Evolutionary conservation across 495 filamentous ascomycete species (phyloP).

Genomic region (Usnea hakonensis): DNA sequence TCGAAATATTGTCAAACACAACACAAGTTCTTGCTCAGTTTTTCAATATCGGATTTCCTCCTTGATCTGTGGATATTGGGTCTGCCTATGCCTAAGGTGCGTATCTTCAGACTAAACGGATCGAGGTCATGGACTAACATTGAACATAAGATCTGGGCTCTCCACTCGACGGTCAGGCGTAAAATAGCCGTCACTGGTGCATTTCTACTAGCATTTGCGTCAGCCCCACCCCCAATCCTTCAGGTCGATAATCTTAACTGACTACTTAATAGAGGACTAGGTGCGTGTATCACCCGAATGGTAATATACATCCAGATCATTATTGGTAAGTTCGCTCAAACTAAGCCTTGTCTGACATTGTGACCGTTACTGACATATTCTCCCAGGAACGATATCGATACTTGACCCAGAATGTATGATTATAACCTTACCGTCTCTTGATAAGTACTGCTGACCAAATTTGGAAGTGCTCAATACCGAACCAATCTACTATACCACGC

Average conservation of each 20-base stretch:
- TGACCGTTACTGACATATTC: no score
- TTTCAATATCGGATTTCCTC: slow-evolving; percentile 1
- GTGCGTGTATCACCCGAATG: neutral
- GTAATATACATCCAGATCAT: neutral
- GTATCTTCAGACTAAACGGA: neutral
- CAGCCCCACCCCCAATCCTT: neutral
- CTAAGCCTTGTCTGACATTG: no score
- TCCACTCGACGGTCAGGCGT: neutral
- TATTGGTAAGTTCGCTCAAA: no score
- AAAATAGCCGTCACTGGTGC: neutral
- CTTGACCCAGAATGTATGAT: no score
- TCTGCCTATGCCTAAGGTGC: neutral
- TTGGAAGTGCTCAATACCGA: slow-evolving; percentile 9
- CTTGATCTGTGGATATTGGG: neutral
- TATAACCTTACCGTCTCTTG: no score
- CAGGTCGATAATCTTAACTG: neutral
- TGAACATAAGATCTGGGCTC: neutral
- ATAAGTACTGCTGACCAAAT: no score
- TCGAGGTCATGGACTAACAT: neutral
- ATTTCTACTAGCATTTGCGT: slow-evolving; percentile 5
- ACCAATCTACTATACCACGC: neutral
- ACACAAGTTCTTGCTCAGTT: neutral
- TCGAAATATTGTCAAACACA: neutral
- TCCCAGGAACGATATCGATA: no score
- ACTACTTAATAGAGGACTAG: neutral